Evolutionary conservation across 2,329 filamentous ascomycete genomes (phyloP).

Genomic region (Fusarium fracticaudum): DNA sequence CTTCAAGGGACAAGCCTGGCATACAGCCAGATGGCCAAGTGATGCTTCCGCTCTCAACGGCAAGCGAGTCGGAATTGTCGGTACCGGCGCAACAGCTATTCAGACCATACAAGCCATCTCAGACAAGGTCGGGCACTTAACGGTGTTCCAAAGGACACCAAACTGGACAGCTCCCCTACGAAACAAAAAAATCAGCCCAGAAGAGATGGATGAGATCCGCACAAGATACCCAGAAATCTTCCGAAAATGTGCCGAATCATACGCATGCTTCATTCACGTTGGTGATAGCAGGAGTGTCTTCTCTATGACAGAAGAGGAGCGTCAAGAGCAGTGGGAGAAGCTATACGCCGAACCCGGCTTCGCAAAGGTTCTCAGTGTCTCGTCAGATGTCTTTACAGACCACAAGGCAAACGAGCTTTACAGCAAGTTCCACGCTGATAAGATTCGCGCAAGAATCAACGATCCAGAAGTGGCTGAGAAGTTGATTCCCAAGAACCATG

Average conservation of each 20-base stretch:
- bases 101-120: conserved; percentile 35
- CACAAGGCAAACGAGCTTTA: conserved; percentile 25
- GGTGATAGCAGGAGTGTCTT: conserved; percentile 25
- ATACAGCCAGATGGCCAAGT: conserved; percentile 28
- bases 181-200: conserved; percentile 26
- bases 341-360: conserved; percentile 20
- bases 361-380: conserved; percentile 28
- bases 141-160: conserved; percentile 34
- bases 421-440: conserved; percentile 31
- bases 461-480: conserved; percentile 21
- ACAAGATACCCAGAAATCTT: conserved; percentile 35
- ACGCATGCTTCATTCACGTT: conserved; percentile 39
- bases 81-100: conserved; percentile 27
- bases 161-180: conserved; percentile 39
- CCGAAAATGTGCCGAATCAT: conserved; percentile 25
- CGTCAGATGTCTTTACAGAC: conserved; percentile 19
- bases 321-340: conserved; percentile 21
- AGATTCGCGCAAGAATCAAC: conserved; percentile 21
- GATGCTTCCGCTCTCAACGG: conserved; percentile 1
- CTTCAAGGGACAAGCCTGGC: conserved; percentile 28
- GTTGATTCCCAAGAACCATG: conserved; percentile 29
- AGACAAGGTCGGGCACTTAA: conserved; percentile 13
- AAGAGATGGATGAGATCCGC: conserved; percentile 35
- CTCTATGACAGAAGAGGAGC: conserved; percentile 27
- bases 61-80: conserved; percentile 31